Base-by-base conservation (phyloP, 2,329 filamentous ascomycete species). In the Exserohilum rostratum region DNA sequence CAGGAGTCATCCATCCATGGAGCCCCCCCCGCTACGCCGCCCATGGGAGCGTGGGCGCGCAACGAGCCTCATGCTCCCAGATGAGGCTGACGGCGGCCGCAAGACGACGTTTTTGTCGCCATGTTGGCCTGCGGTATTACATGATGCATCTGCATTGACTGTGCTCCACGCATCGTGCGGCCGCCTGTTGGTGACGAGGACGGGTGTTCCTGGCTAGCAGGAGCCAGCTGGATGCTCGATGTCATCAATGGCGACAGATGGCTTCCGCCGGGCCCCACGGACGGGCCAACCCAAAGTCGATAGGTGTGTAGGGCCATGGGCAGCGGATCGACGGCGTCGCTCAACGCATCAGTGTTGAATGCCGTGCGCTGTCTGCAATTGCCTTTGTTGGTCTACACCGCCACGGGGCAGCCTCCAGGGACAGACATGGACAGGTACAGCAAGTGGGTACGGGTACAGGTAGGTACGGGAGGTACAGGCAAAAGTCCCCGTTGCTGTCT, bases 351-450 rank as follows among this genome's bases (percentile, higher is more conserved):
- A 56, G 52, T 59, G 45, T 46, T 44, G 46, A 31, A 46, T 59
- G 39, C 59, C 45, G 55, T 69, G 66, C 54, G 66, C 53, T 71
- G 67, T 65, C 60, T 49, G 50, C 55, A 45, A 60, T 56, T 46
- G 55, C 57, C 64, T 64, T 46, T 62, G 62, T 60, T 58, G 60
- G 48, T 64, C 65, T 62, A 71, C 68, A 72, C 68, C 68, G 68
- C 69, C 59, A 50, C 43, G 46, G 54, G 45, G n/a, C n/a, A 50
- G 30, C 57, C 40, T 56, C 59, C 65, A 67, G 67, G 68, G 61
- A 67, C 64, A 25, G 22, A 7, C 22, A 25, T 7, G n/a, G n/a
- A n/a, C n/a, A 61, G 57, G 61, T 53, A 59, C 60, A 61, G 48
- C 49, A 35, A 61, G 69, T 69, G 66, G 68, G 54, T 59, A 65